Conservation (phyloP, 2,329 filamentous ascomycete genomes). For the Neonectria magnoliae region DNA sequence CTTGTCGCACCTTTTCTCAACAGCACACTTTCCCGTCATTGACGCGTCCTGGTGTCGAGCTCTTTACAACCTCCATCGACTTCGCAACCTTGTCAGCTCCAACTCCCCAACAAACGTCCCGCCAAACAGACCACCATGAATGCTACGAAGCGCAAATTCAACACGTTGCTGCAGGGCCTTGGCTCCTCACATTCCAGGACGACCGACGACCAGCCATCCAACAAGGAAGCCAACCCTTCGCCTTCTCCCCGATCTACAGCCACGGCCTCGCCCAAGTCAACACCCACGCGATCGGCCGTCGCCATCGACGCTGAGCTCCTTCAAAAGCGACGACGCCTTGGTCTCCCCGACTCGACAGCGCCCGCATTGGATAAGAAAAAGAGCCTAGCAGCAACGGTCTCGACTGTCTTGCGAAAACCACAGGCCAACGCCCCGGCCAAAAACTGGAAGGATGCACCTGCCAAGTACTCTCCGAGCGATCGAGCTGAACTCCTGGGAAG, state of each 20-base stretch:
- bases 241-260: slow-evolving; percentile 25
- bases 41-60: not conserved
- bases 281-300: slow-evolving; percentile 25
- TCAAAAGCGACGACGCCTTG: slow-evolving; percentile 64
- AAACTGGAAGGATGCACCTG: slow-evolving; percentile 42
- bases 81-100: not conserved
- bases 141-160: slow-evolving; percentile 86
- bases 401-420: slow-evolving; percentile 38
- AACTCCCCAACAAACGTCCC: not conserved
- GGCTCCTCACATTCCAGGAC: slow-evolving; percentile 54
- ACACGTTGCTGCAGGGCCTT: slow-evolving; percentile 75
- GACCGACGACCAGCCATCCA: slow-evolving; percentile 7
- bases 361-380: slow-evolving; percentile 41
- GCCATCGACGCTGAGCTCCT: slow-evolving; percentile 54
- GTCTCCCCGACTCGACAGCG: slow-evolving; percentile 53
- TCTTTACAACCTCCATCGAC: not conserved
- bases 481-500: slow-evolving; percentile 83
- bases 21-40: not conserved
- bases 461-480: slow-evolving; percentile 88
- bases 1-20: slow-evolving; percentile 1
- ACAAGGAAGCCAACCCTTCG: slow-evolving; percentile 17
- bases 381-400: slow-evolving; percentile 35
- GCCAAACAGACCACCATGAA: slow-evolving; percentile 62
- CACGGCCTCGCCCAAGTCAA: slow-evolving; percentile 22
- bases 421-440: slow-evolving; percentile 35